Evolutionary conservation across 345 rosid genomes (phyloP).

Genomic region (Microcos paniculata): DNA sequence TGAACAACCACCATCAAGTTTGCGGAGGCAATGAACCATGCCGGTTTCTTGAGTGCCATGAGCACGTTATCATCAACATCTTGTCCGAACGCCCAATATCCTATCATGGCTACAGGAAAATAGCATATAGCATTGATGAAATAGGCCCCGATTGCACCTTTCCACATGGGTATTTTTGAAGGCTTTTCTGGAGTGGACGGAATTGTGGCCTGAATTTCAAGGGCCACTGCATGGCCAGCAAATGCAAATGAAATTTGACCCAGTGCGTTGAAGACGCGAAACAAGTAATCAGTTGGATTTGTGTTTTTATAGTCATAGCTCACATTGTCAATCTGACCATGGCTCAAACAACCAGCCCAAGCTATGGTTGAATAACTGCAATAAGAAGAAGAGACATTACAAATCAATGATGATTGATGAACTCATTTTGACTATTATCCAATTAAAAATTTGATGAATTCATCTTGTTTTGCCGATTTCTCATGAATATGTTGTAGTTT

Average conservation of each 20-base stretch:
- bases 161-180: slow-evolving; percentile 89
- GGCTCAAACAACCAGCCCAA: slow-evolving; percentile 72
- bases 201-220: slow-evolving; percentile 94
- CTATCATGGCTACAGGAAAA: slow-evolving; percentile 69
- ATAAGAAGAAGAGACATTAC: neutral
- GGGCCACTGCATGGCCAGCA: slow-evolving; percentile 90
- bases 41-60: slow-evolving; percentile 54
- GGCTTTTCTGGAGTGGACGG: slow-evolving; percentile 89
- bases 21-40: slow-evolving; percentile 91
- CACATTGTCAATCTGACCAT: slow-evolving; percentile 58
- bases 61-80: slow-evolving; percentile 66
- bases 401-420: too few relatives aligned
- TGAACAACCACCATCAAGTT: slow-evolving; percentile 94
- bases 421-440: too few relatives aligned
- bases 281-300: slow-evolving; percentile 49
- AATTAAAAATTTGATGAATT: too few relatives aligned
- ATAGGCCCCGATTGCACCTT: slow-evolving; percentile 78
- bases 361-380: slow-evolving; percentile 93
- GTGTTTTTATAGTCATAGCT: slow-evolving; percentile 63
- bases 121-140: slow-evolving; percentile 87
- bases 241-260: slow-evolving; percentile 90
- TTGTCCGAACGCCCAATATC: slow-evolving; percentile 17
- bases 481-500: neutral
- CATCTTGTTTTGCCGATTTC: neutral
- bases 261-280: slow-evolving; percentile 74